Conservation (phyloP, 176 grass and related monocot species). For the Dactylis glomerata region DNA sequence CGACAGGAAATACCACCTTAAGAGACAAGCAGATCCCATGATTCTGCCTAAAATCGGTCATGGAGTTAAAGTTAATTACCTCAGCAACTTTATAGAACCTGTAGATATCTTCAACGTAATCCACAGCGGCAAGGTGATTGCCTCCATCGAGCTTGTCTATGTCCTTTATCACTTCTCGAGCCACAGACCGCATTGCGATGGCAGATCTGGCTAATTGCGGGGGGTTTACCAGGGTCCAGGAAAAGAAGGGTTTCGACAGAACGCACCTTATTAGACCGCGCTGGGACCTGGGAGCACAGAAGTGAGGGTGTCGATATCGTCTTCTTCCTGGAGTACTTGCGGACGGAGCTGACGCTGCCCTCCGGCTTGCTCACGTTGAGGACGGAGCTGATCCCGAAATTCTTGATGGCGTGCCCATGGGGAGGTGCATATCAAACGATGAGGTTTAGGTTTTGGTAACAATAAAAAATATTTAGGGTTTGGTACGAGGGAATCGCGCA, state of each 20-base stretch:
- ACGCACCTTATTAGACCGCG: too few species aligned
- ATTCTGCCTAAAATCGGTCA: too few species aligned
- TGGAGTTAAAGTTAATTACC: conserved; percentile 39
- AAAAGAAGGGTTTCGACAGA: background rate
- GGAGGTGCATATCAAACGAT: too few species aligned
- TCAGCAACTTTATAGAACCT: conserved; percentile 66
- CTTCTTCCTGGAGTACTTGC: too few species aligned
- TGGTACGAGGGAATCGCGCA: background rate
- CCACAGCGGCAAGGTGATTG: conserved; percentile 62
- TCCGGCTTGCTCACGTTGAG: too few species aligned
- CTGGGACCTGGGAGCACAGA: too few species aligned
- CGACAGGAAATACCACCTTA: conserved; percentile 2
- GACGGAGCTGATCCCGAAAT: too few species aligned
- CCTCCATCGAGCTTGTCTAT: conserved; percentile 59
- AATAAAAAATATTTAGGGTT: background rate
- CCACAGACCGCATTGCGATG: background rate
- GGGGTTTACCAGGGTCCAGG: too few species aligned
- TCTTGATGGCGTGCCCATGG: too few species aligned
- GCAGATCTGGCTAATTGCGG: background rate
- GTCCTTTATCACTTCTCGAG: conserved; percentile 33
- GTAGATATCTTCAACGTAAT: conserved; percentile 82
- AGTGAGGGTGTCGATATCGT: too few species aligned
- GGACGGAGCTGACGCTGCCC: too few species aligned
- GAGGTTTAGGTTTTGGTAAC: background rate
- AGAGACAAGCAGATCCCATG: background rate